Evolutionary conservation across 768 basidiomycete species (phyloP).

Genomic region (Suillus sp.): DNA sequence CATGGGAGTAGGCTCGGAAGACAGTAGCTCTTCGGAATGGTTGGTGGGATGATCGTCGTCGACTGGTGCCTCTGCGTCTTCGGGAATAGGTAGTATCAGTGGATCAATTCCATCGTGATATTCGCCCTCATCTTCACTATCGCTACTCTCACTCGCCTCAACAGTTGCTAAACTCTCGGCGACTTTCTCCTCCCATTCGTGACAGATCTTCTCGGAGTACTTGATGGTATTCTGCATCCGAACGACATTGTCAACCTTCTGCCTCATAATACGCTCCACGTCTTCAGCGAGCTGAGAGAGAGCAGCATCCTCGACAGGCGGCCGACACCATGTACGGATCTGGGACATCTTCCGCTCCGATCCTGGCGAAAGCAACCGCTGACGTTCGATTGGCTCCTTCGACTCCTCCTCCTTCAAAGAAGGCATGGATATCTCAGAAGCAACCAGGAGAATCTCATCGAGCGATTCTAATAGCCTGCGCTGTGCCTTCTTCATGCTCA

Average conservation of each 20-base stretch:
- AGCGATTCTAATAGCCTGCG: slow-evolving; percentile 82
- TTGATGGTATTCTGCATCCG: slow-evolving; percentile 96
- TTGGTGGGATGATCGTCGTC: slow-evolving; percentile 14
- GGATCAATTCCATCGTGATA: slow-evolving; percentile 33
- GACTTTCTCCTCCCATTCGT: slow-evolving; percentile 94
- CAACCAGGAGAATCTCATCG: slow-evolving; percentile 80
- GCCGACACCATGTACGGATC: slow-evolving; percentile 85
- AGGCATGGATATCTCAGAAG: slow-evolving; percentile 82
- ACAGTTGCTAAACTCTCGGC: slow-evolving; percentile 61
- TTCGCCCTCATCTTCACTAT: slow-evolving; percentile 46
- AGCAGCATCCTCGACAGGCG: slow-evolving; percentile 82
- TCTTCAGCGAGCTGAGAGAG: slow-evolving; percentile 83
- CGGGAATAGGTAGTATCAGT: slow-evolving; percentile 19
- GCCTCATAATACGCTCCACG: slow-evolving; percentile 84
- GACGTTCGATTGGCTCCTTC: slow-evolving; percentile 89
- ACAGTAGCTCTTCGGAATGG: slow-evolving; percentile 32
- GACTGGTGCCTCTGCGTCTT: slow-evolving; percentile 25
- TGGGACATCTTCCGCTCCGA: slow-evolving; percentile 87
- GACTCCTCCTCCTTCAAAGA: slow-evolving; percentile 90
- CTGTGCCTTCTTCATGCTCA: slow-evolving; percentile 81
- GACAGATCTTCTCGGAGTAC: slow-evolving; percentile 95
- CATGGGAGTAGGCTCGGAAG: slow-evolving; percentile 71
- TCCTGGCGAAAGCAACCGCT: slow-evolving; percentile 83
- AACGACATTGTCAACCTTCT: slow-evolving; percentile 93
- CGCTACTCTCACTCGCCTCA: slow-evolving; percentile 56